Base-by-base conservation (phyloP, 176 grass and related monocot species). In the Ananas comosus region DNA sequence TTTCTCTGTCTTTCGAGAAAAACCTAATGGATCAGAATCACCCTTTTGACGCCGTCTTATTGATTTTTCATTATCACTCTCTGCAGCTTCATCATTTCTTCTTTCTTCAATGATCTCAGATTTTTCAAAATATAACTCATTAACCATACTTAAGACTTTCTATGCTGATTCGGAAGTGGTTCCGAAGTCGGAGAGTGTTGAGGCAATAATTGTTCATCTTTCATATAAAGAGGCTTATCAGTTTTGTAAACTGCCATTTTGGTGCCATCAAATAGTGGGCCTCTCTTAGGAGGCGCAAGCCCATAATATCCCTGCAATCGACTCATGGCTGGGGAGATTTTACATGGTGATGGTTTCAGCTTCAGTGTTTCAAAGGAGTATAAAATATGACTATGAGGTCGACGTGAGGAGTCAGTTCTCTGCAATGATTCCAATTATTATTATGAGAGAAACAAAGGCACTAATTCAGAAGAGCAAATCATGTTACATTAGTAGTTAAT, bases 241-340 rank as follows among this genome's bases (percentile, higher is more conserved):
- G 76, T 86, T 83, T 59, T 81, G 65, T 83, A 80, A 3, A 82
- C 70, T 77, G 80, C 7, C 76, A 88, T 76, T 78, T 92, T 84
- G 14, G 80, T 79, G 53, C 83, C 74, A 71, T 74, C 70, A 0
- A 64, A 66, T 33, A 50, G 66, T 48, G 67, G 52, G 22, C 73
- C 51, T 53, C 70, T 85, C 75, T 87, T 87, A 76, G 82, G 77
- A 72, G 85, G 78, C 14, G 94, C 27, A 51, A 99, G 84, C 51
- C 89, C 80, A 82, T 99, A 99, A 49, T 91, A 99, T 74, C 89
- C 89, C 65, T 91, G 94, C 73, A 99, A 76, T 59, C 86, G 70
- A 76, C 84, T 99, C 94, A 99, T 99, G 65, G 90, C 90, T 83
- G 81, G 75, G 8, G 94, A 99, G 51, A 86, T 78, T 66, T 80